These are phyloP conservation scores for Clarireedia paspali DNA, from an alignment of 2,329 filamentous ascomycete genomes.

Conservation along the genomic window DNA sequence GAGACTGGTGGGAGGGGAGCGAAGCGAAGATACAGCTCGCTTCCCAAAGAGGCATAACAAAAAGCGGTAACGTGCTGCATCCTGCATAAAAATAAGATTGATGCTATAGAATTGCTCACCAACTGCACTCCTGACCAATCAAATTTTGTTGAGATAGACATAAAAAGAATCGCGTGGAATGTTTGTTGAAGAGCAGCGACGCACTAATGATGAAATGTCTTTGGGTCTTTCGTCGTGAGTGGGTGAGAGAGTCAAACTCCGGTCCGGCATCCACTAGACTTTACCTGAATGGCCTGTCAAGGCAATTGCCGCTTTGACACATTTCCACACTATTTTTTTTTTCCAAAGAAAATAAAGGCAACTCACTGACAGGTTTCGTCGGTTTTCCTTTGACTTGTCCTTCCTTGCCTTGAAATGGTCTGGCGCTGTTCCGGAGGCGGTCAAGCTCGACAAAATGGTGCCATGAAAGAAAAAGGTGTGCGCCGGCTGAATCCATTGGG, in stretches of 20 bases:
- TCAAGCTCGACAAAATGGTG: neutral
- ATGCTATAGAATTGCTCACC: neutral
- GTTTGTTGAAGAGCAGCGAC: neutral
- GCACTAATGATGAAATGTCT: neutral
- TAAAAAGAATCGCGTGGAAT: neutral
- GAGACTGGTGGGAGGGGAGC: too few relatives aligned
- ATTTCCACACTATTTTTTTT: neutral
- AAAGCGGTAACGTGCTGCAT: neutral
- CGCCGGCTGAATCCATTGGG: neutral
- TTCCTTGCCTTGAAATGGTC: neutral
- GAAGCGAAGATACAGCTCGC: too few relatives aligned
- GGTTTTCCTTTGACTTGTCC: neutral
- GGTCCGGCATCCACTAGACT: neutral
- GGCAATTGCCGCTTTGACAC: neutral
- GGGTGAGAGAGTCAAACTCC: neutral
- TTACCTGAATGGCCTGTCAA: neutral
- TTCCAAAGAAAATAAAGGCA: neutral
- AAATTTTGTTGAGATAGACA: neutral
- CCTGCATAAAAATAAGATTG: constrained; percentile 7
- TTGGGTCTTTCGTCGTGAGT: neutral
- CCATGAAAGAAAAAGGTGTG: neutral
- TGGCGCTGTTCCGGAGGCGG: neutral
- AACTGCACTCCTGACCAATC: neutral
- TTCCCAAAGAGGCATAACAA: neutral
- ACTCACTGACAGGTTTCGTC: neutral